These are phyloP conservation scores for Pulveroboletus sp. DNA, from an alignment of 768 basidiomycete species.

Conservation along the genomic window DNA sequence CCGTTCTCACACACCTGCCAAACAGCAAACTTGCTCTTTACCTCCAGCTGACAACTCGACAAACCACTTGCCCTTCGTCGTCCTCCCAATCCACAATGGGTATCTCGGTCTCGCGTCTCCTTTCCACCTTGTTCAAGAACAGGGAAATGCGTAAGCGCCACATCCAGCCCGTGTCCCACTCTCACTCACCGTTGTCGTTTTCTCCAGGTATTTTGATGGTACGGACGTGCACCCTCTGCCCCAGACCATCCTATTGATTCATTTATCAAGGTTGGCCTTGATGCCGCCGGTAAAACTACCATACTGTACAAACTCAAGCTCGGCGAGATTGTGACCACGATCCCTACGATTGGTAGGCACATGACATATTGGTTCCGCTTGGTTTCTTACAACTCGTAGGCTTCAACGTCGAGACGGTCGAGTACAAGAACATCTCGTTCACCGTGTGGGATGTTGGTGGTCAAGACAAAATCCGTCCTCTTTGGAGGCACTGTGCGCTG, in stretches of 20 bases:
- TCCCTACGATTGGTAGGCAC: conserved; percentile 94
- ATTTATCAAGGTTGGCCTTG: conserved; percentile 81
- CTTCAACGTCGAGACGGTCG: conserved; percentile 99
- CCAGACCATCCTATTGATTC: conserved; percentile 8
- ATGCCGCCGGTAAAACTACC: conserved; percentile 98
- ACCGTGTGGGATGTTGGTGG: conserved; percentile 99
- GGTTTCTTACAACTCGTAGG: conserved; percentile 46
- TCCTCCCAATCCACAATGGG: conserved; percentile 56
- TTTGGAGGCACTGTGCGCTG: conserved; percentile 98
- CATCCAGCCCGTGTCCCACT: conserved; percentile 14
- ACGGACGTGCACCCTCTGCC: conserved; percentile 23
- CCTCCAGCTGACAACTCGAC: conserved; percentile 27
- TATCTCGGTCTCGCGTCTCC: conserved; percentile 68
- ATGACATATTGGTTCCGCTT: conserved; percentile 2
- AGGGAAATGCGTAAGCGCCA: conserved; percentile 94
- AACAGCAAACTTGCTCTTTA: conserved; percentile 33
- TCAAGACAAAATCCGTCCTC: conserved; percentile 99
- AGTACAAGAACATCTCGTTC: conserved; percentile 99
- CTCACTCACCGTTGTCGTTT: conserved; percentile 20
- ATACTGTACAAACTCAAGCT: conserved; percentile 99
- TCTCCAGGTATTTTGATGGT: conserved; percentile 93
- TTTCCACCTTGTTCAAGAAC: conserved; percentile 90
- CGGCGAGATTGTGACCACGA: conserved; percentile 99
- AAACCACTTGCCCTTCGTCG: conserved; percentile 26
- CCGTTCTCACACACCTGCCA: conserved; percentile 27